These are phyloP conservation scores for Fomitopsis schrenkii DNA, from an alignment of 1,284 basidiomycete genomes.

Conservation along the genomic window DNA sequence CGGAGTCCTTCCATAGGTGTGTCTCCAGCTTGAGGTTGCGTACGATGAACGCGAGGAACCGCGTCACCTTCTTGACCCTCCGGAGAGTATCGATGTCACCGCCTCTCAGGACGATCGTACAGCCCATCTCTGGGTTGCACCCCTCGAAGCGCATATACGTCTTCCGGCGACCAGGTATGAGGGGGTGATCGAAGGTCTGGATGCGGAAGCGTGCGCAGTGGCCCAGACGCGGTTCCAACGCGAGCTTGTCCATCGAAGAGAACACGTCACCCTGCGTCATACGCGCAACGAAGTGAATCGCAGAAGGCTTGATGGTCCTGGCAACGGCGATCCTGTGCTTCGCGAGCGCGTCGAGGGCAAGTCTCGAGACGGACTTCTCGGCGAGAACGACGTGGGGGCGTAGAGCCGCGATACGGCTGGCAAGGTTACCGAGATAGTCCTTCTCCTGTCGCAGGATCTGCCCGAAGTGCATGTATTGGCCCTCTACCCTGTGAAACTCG, in stretches of 20 bases:
- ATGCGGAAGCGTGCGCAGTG: conserved; percentile 87
- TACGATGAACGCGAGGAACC: conserved; percentile 90
- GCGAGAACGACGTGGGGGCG: conserved; percentile 93
- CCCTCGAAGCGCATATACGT: conserved; percentile 98
- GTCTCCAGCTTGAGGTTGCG: conserved; percentile 93
- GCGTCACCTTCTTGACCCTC: conserved; percentile 88
- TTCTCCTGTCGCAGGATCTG: conserved; percentile 93
- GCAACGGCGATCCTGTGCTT: conserved; percentile 90
- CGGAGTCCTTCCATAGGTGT: conserved; percentile 91
- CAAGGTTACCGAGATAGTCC: conserved; percentile 89
- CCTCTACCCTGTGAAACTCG: conserved; percentile 92
- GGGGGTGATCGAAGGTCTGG: conserved; percentile 91
- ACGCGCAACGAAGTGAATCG: conserved; percentile 84
- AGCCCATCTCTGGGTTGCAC: conserved; percentile 87
- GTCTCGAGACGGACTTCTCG: conserved; percentile 87
- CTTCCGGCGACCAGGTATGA: conserved; percentile 90
- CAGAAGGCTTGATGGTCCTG: conserved; percentile 83
- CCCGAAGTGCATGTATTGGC: conserved; percentile 92
- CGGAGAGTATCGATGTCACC: conserved; percentile 76
- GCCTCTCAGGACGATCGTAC: conserved; percentile 92
- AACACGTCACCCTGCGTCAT: conserved; percentile 97
- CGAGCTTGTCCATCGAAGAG: conserved; percentile 92
- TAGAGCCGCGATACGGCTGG: conserved; percentile 84
- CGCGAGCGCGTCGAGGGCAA: conserved; percentile 89
- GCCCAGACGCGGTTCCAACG: conserved; percentile 86